A percentile compares a stretch with the other conserved stretches of the same genome.
These are phyloP conservation scores for Chaetomium cochliodes DNA, from an alignment of 495 filamentous ascomycete species.

Conservation along the genomic window DNA sequence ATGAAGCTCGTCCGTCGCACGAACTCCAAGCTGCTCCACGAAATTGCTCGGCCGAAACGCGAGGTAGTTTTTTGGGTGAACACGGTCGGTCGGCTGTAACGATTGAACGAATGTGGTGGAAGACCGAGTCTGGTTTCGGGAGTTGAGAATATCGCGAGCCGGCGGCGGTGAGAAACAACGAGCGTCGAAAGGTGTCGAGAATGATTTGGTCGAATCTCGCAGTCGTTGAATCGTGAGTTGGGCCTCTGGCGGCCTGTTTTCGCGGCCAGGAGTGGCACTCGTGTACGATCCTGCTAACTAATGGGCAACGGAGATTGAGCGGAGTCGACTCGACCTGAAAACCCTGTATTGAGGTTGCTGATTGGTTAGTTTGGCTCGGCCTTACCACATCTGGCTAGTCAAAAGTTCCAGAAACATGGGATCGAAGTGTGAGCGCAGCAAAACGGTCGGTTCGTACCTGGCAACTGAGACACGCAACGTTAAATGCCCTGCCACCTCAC, in stretches of 20 bases:
- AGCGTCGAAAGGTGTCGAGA: neutral
- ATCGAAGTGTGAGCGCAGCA: neutral
- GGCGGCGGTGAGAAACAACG: slow-evolving; percentile 2
- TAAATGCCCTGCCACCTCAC: neutral
- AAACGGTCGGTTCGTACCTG: slow-evolving; percentile 13
- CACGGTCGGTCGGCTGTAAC: neutral
- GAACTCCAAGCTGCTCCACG: neutral
- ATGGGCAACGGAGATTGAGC: slow-evolving; percentile 17
- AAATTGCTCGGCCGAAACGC: slow-evolving; percentile 19
- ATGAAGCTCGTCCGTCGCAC: slow-evolving; percentile 24
- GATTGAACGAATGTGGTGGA: slow-evolving; percentile 17
- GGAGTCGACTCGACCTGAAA: slow-evolving; percentile 6
- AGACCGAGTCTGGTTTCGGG: neutral
- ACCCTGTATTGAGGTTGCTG: neutral
- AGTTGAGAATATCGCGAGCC: neutral
- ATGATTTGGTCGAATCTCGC: neutral
- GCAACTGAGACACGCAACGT: slow-evolving; percentile 15
- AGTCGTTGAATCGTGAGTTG: slow-evolving; percentile 15
- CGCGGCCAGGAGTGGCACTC: slow-evolving; percentile 3
- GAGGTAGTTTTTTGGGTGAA: neutral
- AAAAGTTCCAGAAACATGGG: slow-evolving; percentile 17
- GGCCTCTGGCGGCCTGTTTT: slow-evolving; percentile 20
- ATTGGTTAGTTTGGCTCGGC: slow-evolving; percentile 15
- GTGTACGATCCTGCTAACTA: slow-evolving; percentile 1
- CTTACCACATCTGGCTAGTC: slow-evolving; percentile 18